Base-by-base conservation (phyloP, 2,329 filamentous ascomycete genomes). In the Colletotrichum chrysophilum region DNA sequence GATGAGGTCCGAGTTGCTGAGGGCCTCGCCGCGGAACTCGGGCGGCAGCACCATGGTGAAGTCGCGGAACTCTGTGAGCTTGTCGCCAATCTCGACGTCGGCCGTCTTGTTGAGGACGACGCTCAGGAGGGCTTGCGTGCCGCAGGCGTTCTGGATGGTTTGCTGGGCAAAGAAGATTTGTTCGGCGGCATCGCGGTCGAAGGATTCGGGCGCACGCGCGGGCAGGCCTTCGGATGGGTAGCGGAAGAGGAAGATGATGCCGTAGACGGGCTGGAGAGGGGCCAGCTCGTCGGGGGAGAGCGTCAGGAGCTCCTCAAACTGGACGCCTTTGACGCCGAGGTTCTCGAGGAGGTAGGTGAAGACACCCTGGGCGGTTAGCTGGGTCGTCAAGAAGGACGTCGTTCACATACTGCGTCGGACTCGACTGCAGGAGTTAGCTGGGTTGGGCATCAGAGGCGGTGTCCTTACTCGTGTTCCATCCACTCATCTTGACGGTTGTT, bases 241-340 rank as follows among this genome's bases (percentile, higher is more conserved):
- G 87, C 98, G 98, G 93, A 99, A 99, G 84, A 99, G 95, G 86
- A 99, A 99, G 82, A 99, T 98, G 79, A 99, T 95, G 81, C 97
- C 97, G 87, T 98, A 97, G 69, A 98, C 90, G 21, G 95, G 94
- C 80, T 94, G 93, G 38, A 96, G 90, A 78, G 93, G 87, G 58
- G 91, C 89, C 14, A 97, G 90, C 73, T 91, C 90, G 68, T 95
- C 92, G 8, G 95, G 89, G 80, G 98, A 96, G 78, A 99, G 93
- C 2, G 95, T 94, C 74, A 98, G 92, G 78, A 99, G 93, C 87
- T 99, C 97, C 87, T 98, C 97, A 83, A 98, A 98, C 85, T 99
- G 97, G 4, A 98, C 95, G 82, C 95, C 93, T 84, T 96, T 94
- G 80, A 98, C 96, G 66, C 97, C 97, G 77, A 99, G 94, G 81